phyloP scores from a whole-genome alignment of 1,284 basidiomycete genomes.

The Rhizoctonia solani region DNA sequence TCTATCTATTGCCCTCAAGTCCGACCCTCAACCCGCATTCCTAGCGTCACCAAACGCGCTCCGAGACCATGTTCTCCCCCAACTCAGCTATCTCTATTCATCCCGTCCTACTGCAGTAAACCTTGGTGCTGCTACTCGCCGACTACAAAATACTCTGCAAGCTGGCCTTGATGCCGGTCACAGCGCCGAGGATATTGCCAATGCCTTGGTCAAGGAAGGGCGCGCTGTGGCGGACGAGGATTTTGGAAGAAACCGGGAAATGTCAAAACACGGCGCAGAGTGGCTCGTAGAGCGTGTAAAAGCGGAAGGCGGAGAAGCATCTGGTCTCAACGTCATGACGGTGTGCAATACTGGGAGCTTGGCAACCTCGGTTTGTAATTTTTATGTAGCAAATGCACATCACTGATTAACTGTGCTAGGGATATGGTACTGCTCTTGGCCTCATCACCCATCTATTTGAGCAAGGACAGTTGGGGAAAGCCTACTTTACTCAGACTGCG shows the following conservation, averaged over 20 bases:
- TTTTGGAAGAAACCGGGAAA: constrained; percentile 77
- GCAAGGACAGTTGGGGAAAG: constrained; percentile 70
- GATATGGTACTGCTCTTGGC: constrained; percentile 92
- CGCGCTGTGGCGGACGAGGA: constrained; percentile 78
- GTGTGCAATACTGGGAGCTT: constrained; percentile 96
- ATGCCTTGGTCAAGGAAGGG: constrained; percentile 65
- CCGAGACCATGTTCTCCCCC: constrained; percentile 56
- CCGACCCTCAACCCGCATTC: constrained; percentile 53
- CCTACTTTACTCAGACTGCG: constrained; percentile 89
- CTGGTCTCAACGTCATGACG: constrained; percentile 76
- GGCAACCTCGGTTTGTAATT: constrained; percentile 76
- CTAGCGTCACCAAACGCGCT: constrained; percentile 57
- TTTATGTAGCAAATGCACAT: neutral
- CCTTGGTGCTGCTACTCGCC: constrained; percentile 78
- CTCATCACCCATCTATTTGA: constrained; percentile 87
- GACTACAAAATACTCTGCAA: constrained; percentile 59
- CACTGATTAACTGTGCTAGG: constrained; percentile 53
- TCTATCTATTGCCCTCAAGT: constrained; percentile 54
- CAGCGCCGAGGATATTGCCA: constrained; percentile 53
- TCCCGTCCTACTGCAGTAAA: constrained; percentile 95
- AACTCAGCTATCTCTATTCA: constrained; percentile 74
- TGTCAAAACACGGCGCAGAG: constrained; percentile 80
- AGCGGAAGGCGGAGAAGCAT: constrained; percentile 48
- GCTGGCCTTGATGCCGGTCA: constrained; percentile 46
- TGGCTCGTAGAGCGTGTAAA: constrained; percentile 72